A percentile compares a stretch with the other conserved stretches of the same genome.
Conservation (phyloP, 495 filamentous ascomycete species). For the Immersiella caudata region DNA sequence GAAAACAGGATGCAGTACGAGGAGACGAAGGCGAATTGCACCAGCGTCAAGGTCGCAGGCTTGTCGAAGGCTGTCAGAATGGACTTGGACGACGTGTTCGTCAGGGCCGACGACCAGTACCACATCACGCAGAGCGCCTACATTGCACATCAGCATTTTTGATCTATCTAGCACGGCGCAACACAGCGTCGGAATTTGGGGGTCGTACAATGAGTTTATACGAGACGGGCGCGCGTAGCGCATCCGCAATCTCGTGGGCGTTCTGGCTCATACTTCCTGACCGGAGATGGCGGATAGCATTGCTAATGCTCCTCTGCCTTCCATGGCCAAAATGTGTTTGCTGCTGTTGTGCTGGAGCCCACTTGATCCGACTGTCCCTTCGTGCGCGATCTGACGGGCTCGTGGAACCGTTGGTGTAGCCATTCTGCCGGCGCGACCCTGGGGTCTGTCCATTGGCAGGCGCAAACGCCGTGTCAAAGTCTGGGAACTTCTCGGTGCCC, state of each 20-base stretch:
- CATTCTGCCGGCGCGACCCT: conserved; percentile 38
- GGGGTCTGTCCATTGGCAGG: conserved; percentile 37
- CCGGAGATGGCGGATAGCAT: conserved; percentile 79
- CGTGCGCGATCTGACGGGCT: conserved; percentile 45
- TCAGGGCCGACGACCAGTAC: conserved; percentile 93
- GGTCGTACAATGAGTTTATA: conserved; percentile 59
- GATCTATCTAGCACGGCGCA: neutral
- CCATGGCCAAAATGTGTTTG: conserved; percentile 53
- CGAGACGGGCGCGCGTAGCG: conserved; percentile 86
- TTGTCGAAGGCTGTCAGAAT: conserved; percentile 92
- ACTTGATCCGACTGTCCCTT: conserved; percentile 54
- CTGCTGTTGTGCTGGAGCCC: conserved; percentile 41
- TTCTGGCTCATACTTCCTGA: conserved; percentile 85
- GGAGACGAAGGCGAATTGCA: conserved; percentile 94
- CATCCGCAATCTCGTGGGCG: conserved; percentile 89
- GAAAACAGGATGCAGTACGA: conserved; percentile 82
- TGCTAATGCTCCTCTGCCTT: conserved; percentile 80
- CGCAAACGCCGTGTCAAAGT: conserved; percentile 48
- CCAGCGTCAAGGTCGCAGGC: conserved; percentile 88
- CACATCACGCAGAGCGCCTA: conserved; percentile 83
- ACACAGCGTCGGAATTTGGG: neutral
- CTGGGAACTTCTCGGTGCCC: conserved; percentile 58
- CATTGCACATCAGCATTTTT: conserved; percentile 6
- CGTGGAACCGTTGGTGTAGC: conserved; percentile 38
- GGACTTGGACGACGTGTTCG: conserved; percentile 96